Base-by-base conservation (phyloP, 2,329 filamentous ascomycete species). In the Cordyceps militaris region DNA sequence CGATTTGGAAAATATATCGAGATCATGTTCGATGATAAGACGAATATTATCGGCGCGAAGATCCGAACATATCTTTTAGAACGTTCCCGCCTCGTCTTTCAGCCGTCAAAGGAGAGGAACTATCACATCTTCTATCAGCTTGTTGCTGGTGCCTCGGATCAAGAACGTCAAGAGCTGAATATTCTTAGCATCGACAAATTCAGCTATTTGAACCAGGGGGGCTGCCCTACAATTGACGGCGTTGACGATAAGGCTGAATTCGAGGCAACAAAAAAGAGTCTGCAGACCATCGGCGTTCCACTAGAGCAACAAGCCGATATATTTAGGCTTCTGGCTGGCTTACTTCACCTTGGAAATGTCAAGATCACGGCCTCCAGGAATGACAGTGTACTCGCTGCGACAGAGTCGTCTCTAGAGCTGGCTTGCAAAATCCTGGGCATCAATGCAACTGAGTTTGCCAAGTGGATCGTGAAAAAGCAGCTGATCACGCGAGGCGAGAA, bases 101-200 rank as follows among this genome's bases (percentile, higher is more conserved):
- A 99, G 71, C 94, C 94, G 43, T 78, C 97, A 62, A 97, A 96
- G 76, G 94, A 99, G 77, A 84, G 94, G 64, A 99, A 99, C 73
- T 99, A 99, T 75, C 94, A 99, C 74, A 93, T 99, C 67, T 99
- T 99, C 76, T 99, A 99, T 73, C 94, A 99, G 73, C 82, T 99
- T 53, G 86, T 97, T 47, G 91, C 92, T 51, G 94, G 95, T 70
- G 89, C 92, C n/a, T 86, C 89, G 2, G 89, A 96, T 32, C 80
- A 84, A 62, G 87, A 97, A 73, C 86, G 86, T 51, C 82, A 93
- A 69, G 87, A 93, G 64, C 81, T 97, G 59, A 84, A 85, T 44
- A 76, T 99, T 61, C 75, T 91, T 46, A 83, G 91, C 0, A 83
- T 95, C 47, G 92, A 97, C 68, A 86, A 97, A 66, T 99, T 94